Conservation (phyloP, 306 rosid species). For the Potentilla sterilis region DNA sequence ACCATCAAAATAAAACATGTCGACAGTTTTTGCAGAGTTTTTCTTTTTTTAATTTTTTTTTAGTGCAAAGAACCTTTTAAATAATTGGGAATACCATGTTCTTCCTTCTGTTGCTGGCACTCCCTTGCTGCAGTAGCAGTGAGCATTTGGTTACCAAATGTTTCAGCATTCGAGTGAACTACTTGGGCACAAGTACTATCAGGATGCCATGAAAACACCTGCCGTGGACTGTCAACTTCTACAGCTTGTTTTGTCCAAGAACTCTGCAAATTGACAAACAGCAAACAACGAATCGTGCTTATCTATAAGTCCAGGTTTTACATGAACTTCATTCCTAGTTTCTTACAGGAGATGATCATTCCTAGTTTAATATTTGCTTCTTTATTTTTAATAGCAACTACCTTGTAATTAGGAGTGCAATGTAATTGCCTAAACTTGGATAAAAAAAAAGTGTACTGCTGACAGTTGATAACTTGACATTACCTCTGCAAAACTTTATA, state of each 20-base stretch:
- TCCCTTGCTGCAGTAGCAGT: slow-evolving; percentile 38
- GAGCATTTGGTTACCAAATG: slow-evolving; percentile 38
- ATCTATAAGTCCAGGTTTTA: background rate
- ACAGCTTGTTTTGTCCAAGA: slow-evolving; percentile 86
- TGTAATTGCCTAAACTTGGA: background rate
- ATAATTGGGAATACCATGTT: slow-evolving; percentile 44
- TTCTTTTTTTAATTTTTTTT: too few species aligned
- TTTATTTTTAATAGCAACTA: background rate
- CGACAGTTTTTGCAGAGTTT: too few species aligned
- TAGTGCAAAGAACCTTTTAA: slow-evolving; percentile 7
- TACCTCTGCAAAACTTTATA: background rate
- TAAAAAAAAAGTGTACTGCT: background rate
- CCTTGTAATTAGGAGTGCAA: background rate
- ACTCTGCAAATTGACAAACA: slow-evolving; percentile 53
- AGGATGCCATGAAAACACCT: slow-evolving; percentile 54
- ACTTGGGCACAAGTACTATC: slow-evolving; percentile 90
- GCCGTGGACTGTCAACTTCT: slow-evolving; percentile 78
- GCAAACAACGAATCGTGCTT: background rate
- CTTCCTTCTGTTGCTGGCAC: slow-evolving; percentile 45
- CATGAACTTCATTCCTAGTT: background rate
- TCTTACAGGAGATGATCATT: background rate
- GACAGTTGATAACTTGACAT: background rate
- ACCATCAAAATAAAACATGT: background rate
- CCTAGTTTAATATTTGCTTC: background rate
- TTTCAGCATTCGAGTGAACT: slow-evolving; percentile 64